Evolutionary conservation across 169 alveolate species (phyloP), one percentile per base, ranked within the genome.

Genomic region (Cryptosporidium baileyi): DNA sequence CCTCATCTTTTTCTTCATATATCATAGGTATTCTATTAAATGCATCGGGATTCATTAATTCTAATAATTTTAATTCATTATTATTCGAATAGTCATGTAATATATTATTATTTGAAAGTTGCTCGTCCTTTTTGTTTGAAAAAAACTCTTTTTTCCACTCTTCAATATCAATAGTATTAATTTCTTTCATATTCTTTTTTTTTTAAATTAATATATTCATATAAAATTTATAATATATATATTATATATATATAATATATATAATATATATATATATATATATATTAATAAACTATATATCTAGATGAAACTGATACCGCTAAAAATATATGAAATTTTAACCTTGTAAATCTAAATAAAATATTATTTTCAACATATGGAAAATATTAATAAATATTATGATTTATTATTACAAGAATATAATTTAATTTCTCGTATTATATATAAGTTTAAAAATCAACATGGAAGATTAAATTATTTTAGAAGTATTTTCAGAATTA

Each of bases 381-480:
- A 74, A 19, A 52, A 54, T 52, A 57, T 74, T 19, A 36, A 54
- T 3, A 26, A 51, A 30, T 74, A 24, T 43, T 36, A 17, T 13
- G 26, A 38, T 28, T 32, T 32, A 28, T 54, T 52, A 34, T 36
- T 47, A 15, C 85, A 74, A 41, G 85, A 74, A 19, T 40, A 41
- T 26, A 17, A 24, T 19, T 22, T 74, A 17, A 49, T 74, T n/a
- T 32, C 49, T 6, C 26, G 85, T 36, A 36, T 41, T 17, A 74
- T 74, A 49, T 74, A 74, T 36, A 74, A 74, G 28, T 74, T 74
- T 74, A 74, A 74, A 47, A 74, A 74, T 36, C 85, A 74, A 38
- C 85, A 74, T 51, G 85, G 85, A 6, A 74, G 85, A 30, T 24
- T 74, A n/a, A 60, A 60, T 0, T 59, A 74, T 22, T 74, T 74